Percentiles rank a stretch among this genome's conserved stretches.
These are phyloP conservation scores for Alternaria ventricosa DNA, from an alignment of 2,329 filamentous ascomycete genomes.

Conservation along the genomic window DNA sequence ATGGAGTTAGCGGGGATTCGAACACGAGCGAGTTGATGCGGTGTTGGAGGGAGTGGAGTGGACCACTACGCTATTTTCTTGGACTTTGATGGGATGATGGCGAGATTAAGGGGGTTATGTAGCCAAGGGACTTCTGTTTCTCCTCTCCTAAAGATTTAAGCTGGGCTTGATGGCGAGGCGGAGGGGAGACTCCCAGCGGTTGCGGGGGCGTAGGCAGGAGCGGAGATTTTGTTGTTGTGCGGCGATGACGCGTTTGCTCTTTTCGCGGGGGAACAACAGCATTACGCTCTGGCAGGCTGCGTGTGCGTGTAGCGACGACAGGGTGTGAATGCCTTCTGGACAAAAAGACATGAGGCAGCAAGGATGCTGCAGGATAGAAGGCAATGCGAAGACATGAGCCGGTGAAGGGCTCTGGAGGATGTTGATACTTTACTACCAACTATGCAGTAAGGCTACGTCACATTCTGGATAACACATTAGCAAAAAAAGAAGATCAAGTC, in stretches of 20 bases:
- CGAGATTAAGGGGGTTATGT: not conserved
- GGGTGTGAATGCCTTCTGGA: not conserved
- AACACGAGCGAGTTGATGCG: not conserved
- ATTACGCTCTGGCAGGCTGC: not conserved
- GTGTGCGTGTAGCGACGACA: not conserved
- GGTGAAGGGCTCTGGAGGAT: not conserved
- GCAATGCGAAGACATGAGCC: not conserved
- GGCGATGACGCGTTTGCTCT: not conserved
- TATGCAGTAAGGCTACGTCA: no score
- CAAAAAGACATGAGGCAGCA: not conserved
- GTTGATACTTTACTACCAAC: not conserved
- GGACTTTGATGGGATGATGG: not conserved
- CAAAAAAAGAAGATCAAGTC: not conserved
- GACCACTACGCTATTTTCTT: not conserved
- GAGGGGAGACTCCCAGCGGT: not conserved
- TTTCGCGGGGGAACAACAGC: not conserved
- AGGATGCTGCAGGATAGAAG: not conserved
- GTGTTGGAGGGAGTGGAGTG: not conserved
- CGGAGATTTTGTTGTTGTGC: not conserved
- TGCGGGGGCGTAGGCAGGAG: not conserved
- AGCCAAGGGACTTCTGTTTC: not conserved
- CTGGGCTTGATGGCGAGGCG: not conserved
- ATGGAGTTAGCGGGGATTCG: not conserved
- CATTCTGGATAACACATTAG: not conserved
- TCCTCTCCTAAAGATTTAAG: no score